phyloP scores from a whole-genome alignment of 2,329 filamentous ascomycete genomes.

The Ophiostoma tasmaniense region DNA sequence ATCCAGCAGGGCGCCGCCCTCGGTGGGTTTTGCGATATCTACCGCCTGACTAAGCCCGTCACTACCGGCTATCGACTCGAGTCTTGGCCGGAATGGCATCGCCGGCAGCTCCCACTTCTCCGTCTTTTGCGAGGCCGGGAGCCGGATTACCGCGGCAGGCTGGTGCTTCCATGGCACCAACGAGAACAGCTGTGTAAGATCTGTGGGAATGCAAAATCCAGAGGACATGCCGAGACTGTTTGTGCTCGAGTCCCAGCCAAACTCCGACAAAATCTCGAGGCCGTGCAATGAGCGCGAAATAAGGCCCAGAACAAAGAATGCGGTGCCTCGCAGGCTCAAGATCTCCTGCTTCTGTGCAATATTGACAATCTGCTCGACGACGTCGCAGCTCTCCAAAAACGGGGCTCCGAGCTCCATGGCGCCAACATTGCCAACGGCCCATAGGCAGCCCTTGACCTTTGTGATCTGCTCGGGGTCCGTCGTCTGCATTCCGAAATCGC shows the following conservation, averaged over 20 bases:
- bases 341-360: slow-evolving; percentile 86
- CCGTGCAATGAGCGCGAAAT: slow-evolving; percentile 89
- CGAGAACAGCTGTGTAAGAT: slow-evolving; percentile 71
- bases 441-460: slow-evolving; percentile 93
- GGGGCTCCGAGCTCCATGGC: slow-evolving; percentile 96
- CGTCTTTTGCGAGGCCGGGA: slow-evolving; percentile 47
- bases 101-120: slow-evolving; percentile 37
- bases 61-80: slow-evolving; percentile 23
- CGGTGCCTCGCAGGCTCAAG: slow-evolving; percentile 87
- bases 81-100: slow-evolving; percentile 33
- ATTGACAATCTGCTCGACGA: slow-evolving; percentile 75
- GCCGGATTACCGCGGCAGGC: slow-evolving; percentile 37
- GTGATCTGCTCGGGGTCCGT: slow-evolving; percentile 78
- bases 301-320: slow-evolving; percentile 89
- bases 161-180: slow-evolving; percentile 52
- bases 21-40: slow-evolving; percentile 26
- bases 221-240: slow-evolving; percentile 74
- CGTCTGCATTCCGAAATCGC: slow-evolving; percentile 74
- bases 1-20: slow-evolving; percentile 27
- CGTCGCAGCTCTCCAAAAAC: slow-evolving; percentile 82
- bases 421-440: slow-evolving; percentile 96
- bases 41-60: slow-evolving; percentile 22
- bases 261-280: slow-evolving; percentile 78
- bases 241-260: slow-evolving; percentile 88
- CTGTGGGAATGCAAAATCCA: slow-evolving; percentile 75